phyloP scores from a whole-genome alignment of 371 early-diverging fungal species.

The Mucor irregularis region DNA sequence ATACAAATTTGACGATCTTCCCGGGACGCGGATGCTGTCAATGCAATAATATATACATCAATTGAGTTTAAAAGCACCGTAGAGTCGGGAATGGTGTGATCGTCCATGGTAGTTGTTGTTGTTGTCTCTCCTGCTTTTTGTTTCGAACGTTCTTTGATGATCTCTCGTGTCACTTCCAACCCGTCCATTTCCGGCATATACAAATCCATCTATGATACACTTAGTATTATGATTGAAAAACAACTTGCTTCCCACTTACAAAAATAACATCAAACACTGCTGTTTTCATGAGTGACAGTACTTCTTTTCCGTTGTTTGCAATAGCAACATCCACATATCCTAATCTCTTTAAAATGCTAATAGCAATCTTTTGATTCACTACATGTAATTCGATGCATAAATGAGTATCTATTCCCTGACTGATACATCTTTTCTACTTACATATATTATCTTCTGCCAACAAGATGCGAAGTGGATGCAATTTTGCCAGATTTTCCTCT shows the following conservation, averaged over 20 bases:
- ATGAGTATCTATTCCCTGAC: neutral
- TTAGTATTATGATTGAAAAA: too few species aligned
- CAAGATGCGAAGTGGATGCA: slow-evolving; percentile 42
- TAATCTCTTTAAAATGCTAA: slow-evolving; percentile 54
- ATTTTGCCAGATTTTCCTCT: slow-evolving; percentile 42
- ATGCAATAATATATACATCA: slow-evolving; percentile 62
- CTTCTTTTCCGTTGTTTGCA: slow-evolving; percentile 60
- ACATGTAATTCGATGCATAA: neutral
- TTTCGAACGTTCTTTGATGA: slow-evolving; percentile 31
- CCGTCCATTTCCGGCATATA: slow-evolving; percentile 60
- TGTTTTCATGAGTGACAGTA: slow-evolving; percentile 41
- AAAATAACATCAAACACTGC: slow-evolving; percentile 50
- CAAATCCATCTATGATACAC: slow-evolving; percentile 45
- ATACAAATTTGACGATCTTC: slow-evolving; percentile 63
- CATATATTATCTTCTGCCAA: slow-evolving; percentile 55
- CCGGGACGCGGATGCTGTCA: slow-evolving; percentile 60
- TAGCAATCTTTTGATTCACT: slow-evolving; percentile 63
- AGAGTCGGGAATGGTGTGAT: neutral
- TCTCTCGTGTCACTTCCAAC: slow-evolving; percentile 45
- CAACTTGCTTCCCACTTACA: too few species aligned
- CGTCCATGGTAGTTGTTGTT: neutral
- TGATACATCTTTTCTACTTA: slow-evolving; percentile 13
- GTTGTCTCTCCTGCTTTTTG: slow-evolving; percentile 1
- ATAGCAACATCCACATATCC: slow-evolving; percentile 57
- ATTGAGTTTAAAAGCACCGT: slow-evolving; percentile 28